Evolutionary conservation across 495 filamentous ascomycete species (phyloP), one percentile per base, ranked within the genome.

Genomic region (Penicillium crystallinum): DNA sequence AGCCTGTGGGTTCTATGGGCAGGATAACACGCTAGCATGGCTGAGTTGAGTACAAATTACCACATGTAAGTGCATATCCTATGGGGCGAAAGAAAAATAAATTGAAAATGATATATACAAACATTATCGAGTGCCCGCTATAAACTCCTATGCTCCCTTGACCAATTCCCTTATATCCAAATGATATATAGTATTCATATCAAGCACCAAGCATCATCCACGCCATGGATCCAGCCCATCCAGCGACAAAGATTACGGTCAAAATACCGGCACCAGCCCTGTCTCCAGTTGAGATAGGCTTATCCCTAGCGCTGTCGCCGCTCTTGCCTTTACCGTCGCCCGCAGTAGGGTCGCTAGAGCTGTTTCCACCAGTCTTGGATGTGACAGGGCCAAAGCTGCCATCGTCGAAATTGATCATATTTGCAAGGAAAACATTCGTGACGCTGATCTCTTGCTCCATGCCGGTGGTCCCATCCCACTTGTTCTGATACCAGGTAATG

Each of bases 261-360:
- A 85, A 44, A 51, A 88, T 83, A 19, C 81, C 82, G 11, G 83
- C 83, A 21, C 83, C 85, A 2, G 82, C 80, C 47, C 69, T 67
- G 45, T 87, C 85, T 1, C 69, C 77, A 4, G 69, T 73, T 0
- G 76, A 78, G 18, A 85, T 81, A 23, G 52, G 22, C 25, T 66
- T 61, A 18, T 39, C 8, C 27, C 63, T 41, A 3, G 14, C 44
- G 1, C 49, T 34, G 23, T 60, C 51, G 0, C 46, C 51, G 8
- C n/a, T n/a, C 34, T 36, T 42, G 2, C 53, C 61, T 17, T 33
- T 41, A 0, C 19, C 53, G 9, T 58, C 65, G 2, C 83, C 67
- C 12, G 57, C 61, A 11, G 66, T 66, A 15, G 57, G 56, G 21
- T 64, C 37, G 25, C 62, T 69, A 15, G 43, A 51, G 33, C 63